Conservation (phyloP, 768 basidiomycete species). For the Lactifluus subvellereus region DNA sequence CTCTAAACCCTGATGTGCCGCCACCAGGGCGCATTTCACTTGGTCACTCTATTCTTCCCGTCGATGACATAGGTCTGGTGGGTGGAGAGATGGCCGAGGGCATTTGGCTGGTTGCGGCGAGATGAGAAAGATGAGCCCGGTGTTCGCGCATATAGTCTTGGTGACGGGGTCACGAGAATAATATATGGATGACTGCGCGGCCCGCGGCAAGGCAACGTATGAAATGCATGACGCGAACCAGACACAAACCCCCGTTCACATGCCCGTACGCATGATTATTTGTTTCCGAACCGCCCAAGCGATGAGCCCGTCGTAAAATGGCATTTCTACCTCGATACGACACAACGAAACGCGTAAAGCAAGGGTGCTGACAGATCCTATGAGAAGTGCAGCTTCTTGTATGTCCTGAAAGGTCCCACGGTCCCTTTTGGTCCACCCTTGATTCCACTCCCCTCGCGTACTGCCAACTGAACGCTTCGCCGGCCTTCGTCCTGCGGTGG, state of each 20-base stretch:
- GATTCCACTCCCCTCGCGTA: conserved; percentile 8
- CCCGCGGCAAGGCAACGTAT: too few relatives aligned
- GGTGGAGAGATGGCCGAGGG: too few relatives aligned
- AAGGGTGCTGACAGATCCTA: background rate
- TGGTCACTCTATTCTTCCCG: too few relatives aligned
- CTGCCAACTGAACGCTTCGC: conserved; percentile 16
- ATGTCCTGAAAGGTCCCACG: conserved; percentile 24
- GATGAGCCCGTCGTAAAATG: too few relatives aligned
- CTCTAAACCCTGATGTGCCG: background rate
- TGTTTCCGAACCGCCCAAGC: too few relatives aligned
- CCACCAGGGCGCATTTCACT: background rate
- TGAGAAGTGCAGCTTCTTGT: conserved; percentile 19
- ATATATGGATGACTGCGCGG: too few relatives aligned
- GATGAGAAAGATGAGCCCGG: background rate
- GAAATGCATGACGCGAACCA: background rate
- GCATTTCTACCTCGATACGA: background rate
- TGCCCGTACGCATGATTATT: background rate
- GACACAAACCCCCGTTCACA: background rate
- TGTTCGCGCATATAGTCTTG: background rate
- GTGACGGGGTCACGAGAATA: background rate
- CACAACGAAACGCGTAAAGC: background rate
- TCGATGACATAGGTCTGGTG: too few relatives aligned
- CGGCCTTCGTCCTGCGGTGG: conserved; percentile 20
- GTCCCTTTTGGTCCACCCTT: conserved; percentile 25
- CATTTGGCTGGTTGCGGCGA: background rate